These are phyloP conservation scores for Triticum dicoccoides DNA, from an alignment of 176 grass and related monocot species.

Conservation along the genomic window DNA sequence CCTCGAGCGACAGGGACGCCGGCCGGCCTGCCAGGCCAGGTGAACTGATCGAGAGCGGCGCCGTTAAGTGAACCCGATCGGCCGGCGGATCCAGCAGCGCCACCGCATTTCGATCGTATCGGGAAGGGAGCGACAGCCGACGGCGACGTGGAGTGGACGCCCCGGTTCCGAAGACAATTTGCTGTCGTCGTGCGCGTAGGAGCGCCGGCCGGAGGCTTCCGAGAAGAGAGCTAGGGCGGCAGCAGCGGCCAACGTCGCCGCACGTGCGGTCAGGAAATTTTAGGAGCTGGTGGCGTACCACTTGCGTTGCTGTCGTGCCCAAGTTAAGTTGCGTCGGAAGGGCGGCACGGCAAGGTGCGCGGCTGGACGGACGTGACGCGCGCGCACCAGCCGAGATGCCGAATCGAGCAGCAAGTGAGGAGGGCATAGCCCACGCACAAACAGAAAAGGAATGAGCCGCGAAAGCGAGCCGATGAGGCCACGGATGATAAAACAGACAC, in stretches of 20 bases:
- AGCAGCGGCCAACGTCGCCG: background rate
- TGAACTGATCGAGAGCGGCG: too few relatives aligned
- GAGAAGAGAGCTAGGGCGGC: conserved; percentile 16
- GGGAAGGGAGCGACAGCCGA: too few relatives aligned
- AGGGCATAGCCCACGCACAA: too few relatives aligned
- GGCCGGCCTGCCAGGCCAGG: background rate
- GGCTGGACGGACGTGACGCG: too few relatives aligned
- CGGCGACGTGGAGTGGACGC: too few relatives aligned
- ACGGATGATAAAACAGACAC: background rate
- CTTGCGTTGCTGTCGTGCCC: background rate
- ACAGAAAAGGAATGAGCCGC: background rate
- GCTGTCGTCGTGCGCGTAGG: too few relatives aligned
- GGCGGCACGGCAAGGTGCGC: too few relatives aligned
- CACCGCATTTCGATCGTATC: too few relatives aligned
- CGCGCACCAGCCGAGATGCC: background rate
- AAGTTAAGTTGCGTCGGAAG: background rate
- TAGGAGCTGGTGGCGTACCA: background rate
- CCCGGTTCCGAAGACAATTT: too few relatives aligned
- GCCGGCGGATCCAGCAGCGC: too few relatives aligned
- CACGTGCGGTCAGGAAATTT: conserved; percentile 9
- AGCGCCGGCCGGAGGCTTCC: conserved; percentile 28
- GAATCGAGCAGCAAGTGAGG: background rate
- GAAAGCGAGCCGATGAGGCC: background rate
- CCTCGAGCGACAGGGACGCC: background rate
- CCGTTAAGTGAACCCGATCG: too few relatives aligned